Conservation (phyloP, 495 filamentous ascomycete genomes). For the Penicillium pulvis region DNA sequence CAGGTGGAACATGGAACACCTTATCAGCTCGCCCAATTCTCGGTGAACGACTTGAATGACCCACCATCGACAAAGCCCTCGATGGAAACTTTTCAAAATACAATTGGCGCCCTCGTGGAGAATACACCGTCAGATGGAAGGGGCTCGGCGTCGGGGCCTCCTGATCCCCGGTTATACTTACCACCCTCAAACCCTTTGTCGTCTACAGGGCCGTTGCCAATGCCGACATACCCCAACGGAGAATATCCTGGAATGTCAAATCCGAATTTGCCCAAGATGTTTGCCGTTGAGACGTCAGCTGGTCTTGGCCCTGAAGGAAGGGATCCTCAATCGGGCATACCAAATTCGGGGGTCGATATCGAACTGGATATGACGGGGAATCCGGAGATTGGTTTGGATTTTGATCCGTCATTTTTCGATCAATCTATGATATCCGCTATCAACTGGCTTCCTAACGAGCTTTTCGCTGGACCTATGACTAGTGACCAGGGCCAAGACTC, state of each 20-base stretch:
- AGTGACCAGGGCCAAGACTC: slow-evolving; percentile 15
- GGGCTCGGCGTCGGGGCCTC: slow-evolving; percentile 2
- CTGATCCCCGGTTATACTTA: slow-evolving; percentile 14
- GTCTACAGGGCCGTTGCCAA: slow-evolving; percentile 9
- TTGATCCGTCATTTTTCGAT: slow-evolving; percentile 29
- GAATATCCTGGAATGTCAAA: slow-evolving; percentile 21
- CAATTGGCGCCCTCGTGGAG: not conserved
- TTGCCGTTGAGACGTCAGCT: slow-evolving; percentile 13
- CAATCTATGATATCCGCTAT: slow-evolving; percentile 33
- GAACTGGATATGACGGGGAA: slow-evolving; percentile 25
- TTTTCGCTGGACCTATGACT: slow-evolving; percentile 17
- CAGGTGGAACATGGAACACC: slow-evolving; percentile 6
- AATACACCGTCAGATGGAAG: slow-evolving; percentile 11
- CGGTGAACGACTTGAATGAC: slow-evolving; percentile 13
- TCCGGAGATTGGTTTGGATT: slow-evolving; percentile 27
- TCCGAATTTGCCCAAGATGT: slow-evolving; percentile 12
- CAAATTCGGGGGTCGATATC: slow-evolving; percentile 14
- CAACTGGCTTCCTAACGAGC: slow-evolving; percentile 42
- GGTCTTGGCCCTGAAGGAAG: slow-evolving; percentile 14
- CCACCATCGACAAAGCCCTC: slow-evolving; percentile 14
- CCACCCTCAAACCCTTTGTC: slow-evolving; percentile 10
- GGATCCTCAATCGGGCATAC: slow-evolving; percentile 19
- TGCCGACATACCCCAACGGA: slow-evolving; percentile 12
- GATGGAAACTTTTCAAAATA: slow-evolving; percentile 1
- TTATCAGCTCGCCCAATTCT: slow-evolving; percentile 28